Evolutionary conservation across 2,329 filamentous ascomycete genomes (phyloP), one percentile per base, ranked within the genome.

Genomic region (Pestalotiopsis fici): DNA sequence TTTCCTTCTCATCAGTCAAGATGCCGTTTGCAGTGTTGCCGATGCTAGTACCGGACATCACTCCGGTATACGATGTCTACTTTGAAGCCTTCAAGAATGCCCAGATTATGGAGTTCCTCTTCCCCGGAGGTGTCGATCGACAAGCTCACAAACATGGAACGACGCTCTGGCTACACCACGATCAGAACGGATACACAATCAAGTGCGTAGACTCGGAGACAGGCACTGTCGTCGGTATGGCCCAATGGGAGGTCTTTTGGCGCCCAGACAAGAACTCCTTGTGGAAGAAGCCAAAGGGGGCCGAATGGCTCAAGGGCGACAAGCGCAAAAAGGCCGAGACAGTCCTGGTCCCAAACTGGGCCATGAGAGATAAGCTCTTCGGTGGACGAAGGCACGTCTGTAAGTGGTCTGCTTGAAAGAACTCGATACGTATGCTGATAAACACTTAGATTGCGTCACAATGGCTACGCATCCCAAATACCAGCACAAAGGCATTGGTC

Each of bases 231-330:
- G 67, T 75, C 23, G 73, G 73, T 11, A 74, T 74, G 72, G 73
- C 73, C 7, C 68, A 61, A 25, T 76, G 70, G 68, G 74, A 75
- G 39, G 69, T 76, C n/a, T 74, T 71, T 63, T 75, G 72, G 71
- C 64, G 59, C 18, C 68, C 66, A 21, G 70, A 69, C 4, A 37
- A 67, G 50, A 69, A 71, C 9, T 71, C 67, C n/a, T 69, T 65
- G 6, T 74, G 73, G 73, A 68, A 65, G 56, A 69, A 68, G 21
- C 74, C 72, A 1, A 66, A 67, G 54, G 69, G 73, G 3, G 69
- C 70, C 25, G 65, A 69, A 11, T 73, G 73, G 72, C 55, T 74
- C n/a, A 57, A 73, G 13, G 72, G 72, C 4, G 66, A 73, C 27
- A 69, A 71, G 11, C 67, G 65, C 0, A 68, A 71, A 60, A 71